Base-by-base conservation (phyloP, 805 yeast genomes). In the Candida odintsovae region DNA sequence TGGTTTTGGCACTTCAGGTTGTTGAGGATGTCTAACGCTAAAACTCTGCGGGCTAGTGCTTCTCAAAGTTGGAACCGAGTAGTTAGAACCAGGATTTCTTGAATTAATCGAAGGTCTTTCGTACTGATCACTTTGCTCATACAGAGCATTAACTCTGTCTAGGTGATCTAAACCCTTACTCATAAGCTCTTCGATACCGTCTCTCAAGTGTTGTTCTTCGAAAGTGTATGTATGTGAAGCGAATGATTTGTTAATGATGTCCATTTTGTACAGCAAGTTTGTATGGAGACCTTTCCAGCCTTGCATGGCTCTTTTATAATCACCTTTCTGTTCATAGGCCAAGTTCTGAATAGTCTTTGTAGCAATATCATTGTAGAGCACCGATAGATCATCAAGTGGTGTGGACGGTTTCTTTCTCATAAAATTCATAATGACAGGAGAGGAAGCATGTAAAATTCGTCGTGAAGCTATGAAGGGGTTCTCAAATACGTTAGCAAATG, bases 281-380 rank as follows among this genome's bases (percentile, higher is more conserved):
- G 86, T 79, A 51, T 82, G 87, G n/a, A 86, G 64, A 2, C 80
- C 69, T 52, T 80, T 83, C 90, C 92, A 84, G 3, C 90, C 90
- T 49, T 75, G 77, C 19, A 83, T 64, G 2, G 90, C 85, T 16
- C 75, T 78, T 42, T 71, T 75, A 40, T 71, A 62, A 19, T 75
- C 71, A 29, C 72, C 69, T 18, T 69, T 67, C 48, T 83, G 83
- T 55, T 85, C 90, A 18, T 80, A 59, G 4, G 78, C 70, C 42
- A 81, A 58, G 61, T 82, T 78, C 50, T 72, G 69, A 43, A 84
- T 70, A 4, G 87, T 74, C 49, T 69, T 71, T 55, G 77, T 77
- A 42, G 87, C 84, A 42, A 78, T 71, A 49, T 79, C 84, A 52
- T 78, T 75, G 62, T 83, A 84, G 1, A 83, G 62, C 43, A 76